Evolutionary conservation across 208 protist genomes (phyloP).

Genomic region (Herpetomonas tarakana): DNA sequence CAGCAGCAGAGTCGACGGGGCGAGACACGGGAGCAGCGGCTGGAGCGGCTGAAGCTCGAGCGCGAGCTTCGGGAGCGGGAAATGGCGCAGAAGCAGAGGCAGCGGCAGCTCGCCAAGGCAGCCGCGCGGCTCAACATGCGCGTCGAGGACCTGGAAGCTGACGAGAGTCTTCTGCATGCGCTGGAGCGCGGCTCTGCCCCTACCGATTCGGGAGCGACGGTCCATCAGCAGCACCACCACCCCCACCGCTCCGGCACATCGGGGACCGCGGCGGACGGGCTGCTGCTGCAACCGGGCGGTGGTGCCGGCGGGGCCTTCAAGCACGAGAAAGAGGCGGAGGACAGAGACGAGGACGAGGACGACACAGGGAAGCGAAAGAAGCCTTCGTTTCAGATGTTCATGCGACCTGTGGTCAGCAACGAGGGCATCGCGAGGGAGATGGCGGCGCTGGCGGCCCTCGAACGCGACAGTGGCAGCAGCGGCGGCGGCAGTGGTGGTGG

Average conservation of each 20-base stretch:
- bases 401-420: slow-evolving; percentile 65
- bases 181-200: slow-evolving; percentile 26
- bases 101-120: slow-evolving; percentile 51
- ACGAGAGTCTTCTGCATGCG: slow-evolving; percentile 50
- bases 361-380: not conserved
- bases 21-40: slow-evolving; percentile 71
- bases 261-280: slow-evolving; percentile 2
- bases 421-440: slow-evolving; percentile 75
- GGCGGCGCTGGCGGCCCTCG: slow-evolving; percentile 49
- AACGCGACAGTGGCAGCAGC: slow-evolving; percentile 22
- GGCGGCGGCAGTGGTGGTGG: slow-evolving; percentile 3
- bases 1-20: slow-evolving; percentile 17
- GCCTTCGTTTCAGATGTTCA: slow-evolving; percentile 24
- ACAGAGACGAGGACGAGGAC: slow-evolving; percentile 29
- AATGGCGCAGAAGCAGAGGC: slow-evolving; percentile 47
- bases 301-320: not conserved
- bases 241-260: not conserved
- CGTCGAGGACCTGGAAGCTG: slow-evolving; percentile 69
- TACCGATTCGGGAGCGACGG: not conserved
- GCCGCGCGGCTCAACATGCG: slow-evolving; percentile 57
- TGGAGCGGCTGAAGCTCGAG: slow-evolving; percentile 66
- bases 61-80: slow-evolving; percentile 71
- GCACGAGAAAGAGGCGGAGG: slow-evolving; percentile 10
- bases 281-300: not conserved
- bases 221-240: not conserved